A percentile compares a stretch with the other conserved stretches of the same genome.
Evolutionary conservation across 2,329 filamentous ascomycete species (phyloP).

Genomic region (Epicoccum sorghinum): DNA sequence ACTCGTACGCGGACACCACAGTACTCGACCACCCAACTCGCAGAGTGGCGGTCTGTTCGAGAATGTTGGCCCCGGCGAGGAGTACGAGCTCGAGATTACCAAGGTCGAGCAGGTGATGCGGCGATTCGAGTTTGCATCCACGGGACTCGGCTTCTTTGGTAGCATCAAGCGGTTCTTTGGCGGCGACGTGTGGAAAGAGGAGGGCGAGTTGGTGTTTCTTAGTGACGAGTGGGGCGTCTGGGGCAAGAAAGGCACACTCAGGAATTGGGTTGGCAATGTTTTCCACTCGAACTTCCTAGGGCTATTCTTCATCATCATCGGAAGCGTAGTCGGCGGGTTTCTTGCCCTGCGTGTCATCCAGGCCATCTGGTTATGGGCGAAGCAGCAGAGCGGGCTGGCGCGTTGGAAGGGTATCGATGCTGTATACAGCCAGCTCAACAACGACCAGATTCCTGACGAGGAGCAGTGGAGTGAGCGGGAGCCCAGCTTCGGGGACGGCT

Average conservation of each 20-base stretch:
- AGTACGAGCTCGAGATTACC: constrained; percentile 34
- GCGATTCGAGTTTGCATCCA: constrained; percentile 26
- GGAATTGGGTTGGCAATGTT: constrained; percentile 32
- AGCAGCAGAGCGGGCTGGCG: constrained; percentile 36
- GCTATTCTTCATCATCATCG: constrained; percentile 29
- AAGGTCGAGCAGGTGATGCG: constrained; percentile 32
- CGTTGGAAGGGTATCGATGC: constrained; percentile 44
- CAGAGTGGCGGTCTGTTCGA: constrained; percentile 29
- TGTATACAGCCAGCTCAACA: constrained; percentile 39
- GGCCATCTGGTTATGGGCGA: constrained; percentile 26
- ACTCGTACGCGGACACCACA: constrained; percentile 5
- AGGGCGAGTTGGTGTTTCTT: constrained; percentile 37
- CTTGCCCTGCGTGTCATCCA: constrained; percentile 27
- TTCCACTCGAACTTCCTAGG: constrained; percentile 34
- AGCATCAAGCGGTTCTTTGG: constrained; percentile 37
- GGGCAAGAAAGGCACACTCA: constrained; percentile 40
- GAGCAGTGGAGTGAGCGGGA: constrained; percentile 11
- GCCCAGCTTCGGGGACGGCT: constrained; percentile 19
- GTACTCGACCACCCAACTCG: constrained; percentile 15
- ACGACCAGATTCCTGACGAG: constrained; percentile 29
- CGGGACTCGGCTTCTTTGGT: constrained; percentile 21
- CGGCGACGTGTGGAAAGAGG: constrained; percentile 29
- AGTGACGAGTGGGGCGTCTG: constrained; percentile 38
- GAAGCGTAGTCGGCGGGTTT: constrained; percentile 23
- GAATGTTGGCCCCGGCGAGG: constrained; percentile 18